Conservation (phyloP, 208 protist species). For the Acanthamoeba castellanii region DNA sequence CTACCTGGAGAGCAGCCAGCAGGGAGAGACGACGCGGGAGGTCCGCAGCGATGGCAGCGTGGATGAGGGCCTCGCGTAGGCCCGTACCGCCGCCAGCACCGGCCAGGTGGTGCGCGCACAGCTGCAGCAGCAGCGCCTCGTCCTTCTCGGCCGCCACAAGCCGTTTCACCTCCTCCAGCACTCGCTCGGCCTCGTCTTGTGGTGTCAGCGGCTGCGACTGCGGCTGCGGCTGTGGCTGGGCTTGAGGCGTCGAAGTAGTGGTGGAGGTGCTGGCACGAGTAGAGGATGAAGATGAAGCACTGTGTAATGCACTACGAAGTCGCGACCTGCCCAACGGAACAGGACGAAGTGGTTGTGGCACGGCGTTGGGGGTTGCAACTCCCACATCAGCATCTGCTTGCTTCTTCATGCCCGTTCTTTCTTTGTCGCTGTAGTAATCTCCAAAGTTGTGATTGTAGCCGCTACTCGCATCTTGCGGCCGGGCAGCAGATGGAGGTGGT, state of each 20-base stretch:
- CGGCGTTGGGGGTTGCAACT: background rate
- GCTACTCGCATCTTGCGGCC: no score
- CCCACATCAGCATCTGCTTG: background rate
- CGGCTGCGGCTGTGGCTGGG: background rate
- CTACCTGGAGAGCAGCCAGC: background rate
- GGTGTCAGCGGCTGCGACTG: no score
- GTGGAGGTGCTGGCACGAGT: no score
- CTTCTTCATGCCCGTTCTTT: no score
- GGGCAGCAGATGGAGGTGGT: background rate
- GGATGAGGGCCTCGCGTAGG: slow-evolving; percentile 19
- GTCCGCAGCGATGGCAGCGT: background rate
- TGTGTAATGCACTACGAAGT: background rate
- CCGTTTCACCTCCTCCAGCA: background rate
- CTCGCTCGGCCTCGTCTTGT: background rate
- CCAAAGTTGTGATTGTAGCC: no score
- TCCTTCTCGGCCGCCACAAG: background rate
- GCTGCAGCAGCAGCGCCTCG: slow-evolving; percentile 3
- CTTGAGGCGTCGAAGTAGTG: no score
- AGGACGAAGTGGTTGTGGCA: no score
- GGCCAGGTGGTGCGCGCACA: background rate
- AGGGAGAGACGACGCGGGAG: slow-evolving; percentile 6
- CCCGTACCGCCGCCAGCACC: background rate
- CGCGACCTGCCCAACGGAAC: background rate
- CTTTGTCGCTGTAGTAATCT: no score
- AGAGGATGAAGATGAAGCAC: background rate